Base-by-base conservation (phyloP, 306 rosid genomes). In the Herpetospermum pedunculosum region DNA sequence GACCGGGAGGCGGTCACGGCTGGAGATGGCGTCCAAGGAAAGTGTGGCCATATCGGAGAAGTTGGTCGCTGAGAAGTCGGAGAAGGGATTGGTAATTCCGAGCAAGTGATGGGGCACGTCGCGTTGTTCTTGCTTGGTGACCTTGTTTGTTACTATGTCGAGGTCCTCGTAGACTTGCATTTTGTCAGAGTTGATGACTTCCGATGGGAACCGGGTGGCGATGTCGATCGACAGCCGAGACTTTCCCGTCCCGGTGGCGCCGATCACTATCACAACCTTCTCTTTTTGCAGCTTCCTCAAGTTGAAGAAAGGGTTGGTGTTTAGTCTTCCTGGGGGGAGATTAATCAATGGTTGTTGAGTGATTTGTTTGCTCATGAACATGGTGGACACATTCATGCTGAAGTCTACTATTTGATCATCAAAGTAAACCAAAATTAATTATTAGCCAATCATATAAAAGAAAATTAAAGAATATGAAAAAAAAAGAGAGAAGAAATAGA, bases 181-280 rank as follows among this genome's bases (percentile, higher is more conserved):
- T 87, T 94, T 94, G 75, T 94, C 99, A 0, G 99, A 83, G 86
- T 94, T 94, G 38, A 94, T 87, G 83, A 94, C 79, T 77, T 94
- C 96, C 0, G 92, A 84, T 0, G 82, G 79, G 28, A 89, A 89
- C 43, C 23, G 73, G 4, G 83, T 82, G 23, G 95, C 97, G 1
- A 94, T 81, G 81, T 89, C 95, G 34, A 91, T 64, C 1, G 99
- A 89, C 0, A 94, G 87, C 74, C 85, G 83, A 4, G 99, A 94
- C 52, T 94, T 94, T 0, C 99, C 99, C 0, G 97, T 75, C 2
- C 96, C 99, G 0, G 99, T 94, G 5, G 96, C 95, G 3, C 99
- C 99, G 84, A 89, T 85, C 62, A 94, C 77, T 23, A 94, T 52
- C 40, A 94, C 89, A 49, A 94, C 89, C 64, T 94, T 91, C 44